A percentile compares a stretch with the other conserved stretches of the same genome.
Evolutionary conservation across 352 stramenopile species (phyloP).

Genomic region (Phytophthora tubulina): DNA sequence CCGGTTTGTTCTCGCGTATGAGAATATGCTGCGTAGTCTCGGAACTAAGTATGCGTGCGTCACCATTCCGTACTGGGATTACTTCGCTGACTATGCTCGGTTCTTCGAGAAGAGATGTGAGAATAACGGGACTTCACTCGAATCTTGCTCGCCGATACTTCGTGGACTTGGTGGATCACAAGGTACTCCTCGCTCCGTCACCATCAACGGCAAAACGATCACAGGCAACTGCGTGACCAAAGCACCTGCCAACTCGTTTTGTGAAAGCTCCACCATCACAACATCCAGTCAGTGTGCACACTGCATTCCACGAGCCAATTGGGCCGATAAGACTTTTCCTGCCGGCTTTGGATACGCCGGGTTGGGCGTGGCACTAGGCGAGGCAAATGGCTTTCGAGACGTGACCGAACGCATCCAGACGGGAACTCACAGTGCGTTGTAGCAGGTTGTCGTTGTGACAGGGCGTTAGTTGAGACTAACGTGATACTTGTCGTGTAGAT

Average conservation of each 20-base stretch:
- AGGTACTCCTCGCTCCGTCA: conserved; percentile 28
- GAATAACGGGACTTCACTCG: conserved; percentile 32
- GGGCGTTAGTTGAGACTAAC: conserved; percentile 1
- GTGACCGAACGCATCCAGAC: conserved; percentile 54
- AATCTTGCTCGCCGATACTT: conserved; percentile 52
- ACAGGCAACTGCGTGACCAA: conserved; percentile 42
- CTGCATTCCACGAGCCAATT: conserved; percentile 53
- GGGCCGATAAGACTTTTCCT: conserved; percentile 45
- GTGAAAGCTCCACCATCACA: conserved; percentile 48
- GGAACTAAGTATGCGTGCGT: conserved; percentile 44
- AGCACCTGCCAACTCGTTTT: conserved; percentile 44
- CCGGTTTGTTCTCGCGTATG: conserved; percentile 57
- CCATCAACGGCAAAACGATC: conserved; percentile 40
- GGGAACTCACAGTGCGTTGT: conserved; percentile 57
- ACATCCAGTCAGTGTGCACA: conserved; percentile 36
- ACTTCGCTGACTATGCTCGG: conserved; percentile 57
- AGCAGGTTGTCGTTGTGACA: background rate
- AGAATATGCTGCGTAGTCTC: conserved; percentile 66
- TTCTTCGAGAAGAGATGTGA: conserved; percentile 37
- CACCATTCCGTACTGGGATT: conserved; percentile 72
- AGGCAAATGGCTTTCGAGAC: conserved; percentile 40
- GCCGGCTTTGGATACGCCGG: conserved; percentile 51
- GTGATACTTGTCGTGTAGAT: conserved; percentile 29
- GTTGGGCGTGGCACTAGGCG: conserved; percentile 40
- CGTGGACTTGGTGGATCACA: conserved; percentile 45